phyloP scores from a whole-genome alignment of 1,284 basidiomycete genomes.

The Pyrrhoderma noxium region DNA sequence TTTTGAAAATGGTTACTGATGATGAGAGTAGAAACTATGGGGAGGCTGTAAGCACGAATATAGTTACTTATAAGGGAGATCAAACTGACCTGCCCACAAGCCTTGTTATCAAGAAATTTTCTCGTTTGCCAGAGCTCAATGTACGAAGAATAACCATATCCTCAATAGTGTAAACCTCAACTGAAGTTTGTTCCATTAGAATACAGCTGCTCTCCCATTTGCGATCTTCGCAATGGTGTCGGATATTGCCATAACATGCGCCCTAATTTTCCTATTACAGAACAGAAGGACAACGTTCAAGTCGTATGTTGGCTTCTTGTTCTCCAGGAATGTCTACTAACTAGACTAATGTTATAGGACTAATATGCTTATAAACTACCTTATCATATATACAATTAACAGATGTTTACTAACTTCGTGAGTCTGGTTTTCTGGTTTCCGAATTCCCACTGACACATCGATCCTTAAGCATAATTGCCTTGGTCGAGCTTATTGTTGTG shows the following conservation, averaged over 20 bases:
- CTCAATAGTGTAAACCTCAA: neutral
- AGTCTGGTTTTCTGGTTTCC: conserved; percentile 19
- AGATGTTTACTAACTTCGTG: conserved; percentile 40
- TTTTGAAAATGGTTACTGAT: conserved; percentile 2
- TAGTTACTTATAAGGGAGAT: neutral
- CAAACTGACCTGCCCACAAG: neutral
- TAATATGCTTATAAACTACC: conserved; percentile 33
- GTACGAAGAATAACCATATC: neutral
- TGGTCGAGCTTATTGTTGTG: conserved; percentile 35
- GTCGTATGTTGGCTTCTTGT: conserved; percentile 6
- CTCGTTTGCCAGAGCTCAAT: conserved; percentile 8
- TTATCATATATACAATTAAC: conserved; percentile 40
- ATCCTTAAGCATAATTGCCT: conserved; percentile 30
- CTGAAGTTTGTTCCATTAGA: neutral
- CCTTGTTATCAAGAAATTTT: conserved; percentile 6
- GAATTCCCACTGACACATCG: neutral
- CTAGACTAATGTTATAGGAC: conserved; percentile 25
- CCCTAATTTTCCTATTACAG: conserved; percentile 33
- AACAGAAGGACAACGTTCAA: conserved; percentile 25
- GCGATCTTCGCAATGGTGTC: conserved; percentile 34
- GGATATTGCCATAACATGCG: conserved; percentile 34
- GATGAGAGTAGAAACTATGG: conserved; percentile 22
- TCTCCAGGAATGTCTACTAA: neutral
- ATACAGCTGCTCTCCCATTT: conserved; percentile 32
- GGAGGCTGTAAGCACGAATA: conserved; percentile 7